A percentile compares a stretch with the other conserved stretches of the same genome.
Conservation (phyloP, 2,329 filamentous ascomycete species). For the Biscogniauxia mediterranea region DNA sequence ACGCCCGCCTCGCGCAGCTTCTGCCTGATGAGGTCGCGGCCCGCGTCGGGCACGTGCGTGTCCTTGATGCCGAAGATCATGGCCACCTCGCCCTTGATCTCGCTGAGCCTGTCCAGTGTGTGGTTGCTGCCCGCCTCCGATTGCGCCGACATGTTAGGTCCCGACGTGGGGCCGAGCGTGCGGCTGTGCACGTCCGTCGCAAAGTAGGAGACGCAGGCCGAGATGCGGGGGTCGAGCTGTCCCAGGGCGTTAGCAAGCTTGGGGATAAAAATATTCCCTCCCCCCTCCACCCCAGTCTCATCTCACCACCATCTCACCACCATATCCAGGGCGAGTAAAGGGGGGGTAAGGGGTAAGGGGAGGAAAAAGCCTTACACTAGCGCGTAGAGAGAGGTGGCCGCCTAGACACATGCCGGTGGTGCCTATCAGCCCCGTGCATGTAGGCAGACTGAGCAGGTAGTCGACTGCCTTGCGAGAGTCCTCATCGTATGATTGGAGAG, state of each 20-base stretch:
- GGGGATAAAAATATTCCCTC: too few species aligned
- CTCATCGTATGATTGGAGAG: constrained; percentile 81
- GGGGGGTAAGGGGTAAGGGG: not conserved
- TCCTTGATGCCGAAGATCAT: constrained; percentile 94
- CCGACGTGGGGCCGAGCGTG: constrained; percentile 63
- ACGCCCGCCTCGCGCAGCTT: constrained; percentile 76
- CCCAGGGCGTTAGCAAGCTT: not conserved
- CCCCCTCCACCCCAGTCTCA: too few species aligned
- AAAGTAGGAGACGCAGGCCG: constrained; percentile 82
- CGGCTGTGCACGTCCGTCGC: constrained; percentile 85
- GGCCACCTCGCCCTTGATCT: constrained; percentile 75
- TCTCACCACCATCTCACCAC: too few species aligned
- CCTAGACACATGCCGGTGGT: constrained; percentile 90
- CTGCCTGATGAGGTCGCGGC: constrained; percentile 78
- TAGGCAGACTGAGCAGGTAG: constrained; percentile 66
- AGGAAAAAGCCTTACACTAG: constrained; percentile 42
- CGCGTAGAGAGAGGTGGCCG: constrained; percentile 73
- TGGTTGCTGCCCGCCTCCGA: constrained; percentile 43
- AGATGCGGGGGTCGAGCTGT: constrained; percentile 72
- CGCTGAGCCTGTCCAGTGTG: constrained; percentile 53
- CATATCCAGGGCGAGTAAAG: not conserved
- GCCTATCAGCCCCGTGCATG: constrained; percentile 79
- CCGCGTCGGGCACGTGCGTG: constrained; percentile 81
- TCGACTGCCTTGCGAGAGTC: constrained; percentile 69
- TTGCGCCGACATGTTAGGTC: constrained; percentile 46